These are phyloP conservation scores for Symbiodinium natans DNA, from an alignment of 73 alveolate species.

Conservation along the genomic window DNA sequence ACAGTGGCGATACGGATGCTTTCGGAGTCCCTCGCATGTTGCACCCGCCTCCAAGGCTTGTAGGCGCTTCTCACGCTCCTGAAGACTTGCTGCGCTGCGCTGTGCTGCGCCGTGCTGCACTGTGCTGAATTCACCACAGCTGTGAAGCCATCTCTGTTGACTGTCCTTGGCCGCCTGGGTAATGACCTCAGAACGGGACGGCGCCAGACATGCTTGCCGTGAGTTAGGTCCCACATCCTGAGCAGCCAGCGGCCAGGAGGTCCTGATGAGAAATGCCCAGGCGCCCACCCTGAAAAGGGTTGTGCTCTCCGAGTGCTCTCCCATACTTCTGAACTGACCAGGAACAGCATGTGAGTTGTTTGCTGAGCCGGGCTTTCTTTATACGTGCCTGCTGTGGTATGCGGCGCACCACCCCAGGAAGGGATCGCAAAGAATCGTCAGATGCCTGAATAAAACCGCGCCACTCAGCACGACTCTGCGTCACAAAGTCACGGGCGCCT, in stretches of 20 bases:
- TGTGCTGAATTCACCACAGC: background rate
- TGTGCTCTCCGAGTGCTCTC: background rate
- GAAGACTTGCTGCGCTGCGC: background rate
- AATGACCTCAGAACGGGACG: conserved; percentile 2
- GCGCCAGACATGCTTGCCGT: background rate
- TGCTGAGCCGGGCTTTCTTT: too few relatives aligned
- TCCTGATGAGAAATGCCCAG: conserved; percentile 49
- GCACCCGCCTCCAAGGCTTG: conserved; percentile 25
- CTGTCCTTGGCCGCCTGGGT: conserved; percentile 51
- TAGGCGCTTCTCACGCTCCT: conserved; percentile 82
- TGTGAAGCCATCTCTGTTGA: background rate
- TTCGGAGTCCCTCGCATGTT: background rate
- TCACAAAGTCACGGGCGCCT: background rate
- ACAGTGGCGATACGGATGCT: too few relatives aligned
- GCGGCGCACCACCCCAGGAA: conserved; percentile 58
- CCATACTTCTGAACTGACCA: too few relatives aligned
- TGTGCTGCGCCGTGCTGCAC: background rate
- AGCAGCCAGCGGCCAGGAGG: conserved; percentile 28
- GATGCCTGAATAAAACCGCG: conserved; percentile 30
- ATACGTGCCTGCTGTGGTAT: conserved; percentile 25
- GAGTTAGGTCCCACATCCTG: background rate
- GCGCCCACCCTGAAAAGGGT: conserved; percentile 30
- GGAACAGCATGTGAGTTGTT: too few relatives aligned
- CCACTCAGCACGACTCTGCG: too few relatives aligned
- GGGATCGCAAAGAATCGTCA: conserved; percentile 10